A percentile compares a stretch with the other conserved stretches of the same genome.
Evolutionary conservation across 2,329 filamentous ascomycete species (phyloP).

Genomic region (Tolypocladium tundrense): DNA sequence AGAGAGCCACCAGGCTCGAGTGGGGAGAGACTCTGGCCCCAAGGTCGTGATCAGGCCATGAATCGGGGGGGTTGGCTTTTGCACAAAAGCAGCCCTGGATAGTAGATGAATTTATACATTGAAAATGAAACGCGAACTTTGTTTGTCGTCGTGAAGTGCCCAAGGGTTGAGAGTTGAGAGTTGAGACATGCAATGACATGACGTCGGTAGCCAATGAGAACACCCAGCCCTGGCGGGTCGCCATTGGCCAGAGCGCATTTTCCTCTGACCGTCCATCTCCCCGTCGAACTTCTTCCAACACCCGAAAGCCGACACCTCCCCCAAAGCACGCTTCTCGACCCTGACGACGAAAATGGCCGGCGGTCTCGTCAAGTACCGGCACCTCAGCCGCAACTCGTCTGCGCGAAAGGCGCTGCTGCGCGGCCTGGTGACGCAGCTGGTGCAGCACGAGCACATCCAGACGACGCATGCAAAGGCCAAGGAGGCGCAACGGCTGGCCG

Average conservation of each 20-base stretch:
- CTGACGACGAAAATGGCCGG: constrained; percentile 57
- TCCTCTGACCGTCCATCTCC: not conserved
- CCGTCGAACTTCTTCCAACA: not conserved
- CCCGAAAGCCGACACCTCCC: not conserved
- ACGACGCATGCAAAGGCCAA: constrained; percentile 97
- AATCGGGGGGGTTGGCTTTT: too few relatives aligned
- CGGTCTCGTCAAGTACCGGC: constrained; percentile 76
- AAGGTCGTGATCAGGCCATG: too few relatives aligned
- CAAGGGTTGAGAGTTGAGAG: not conserved
- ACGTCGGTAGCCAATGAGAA: not conserved
- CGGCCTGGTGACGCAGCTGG: constrained; percentile 90
- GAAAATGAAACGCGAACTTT: too few relatives aligned
- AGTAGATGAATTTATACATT: too few relatives aligned
- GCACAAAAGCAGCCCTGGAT: too few relatives aligned
- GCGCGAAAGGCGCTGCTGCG: constrained; percentile 88
- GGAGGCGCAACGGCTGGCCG: constrained; percentile 85
- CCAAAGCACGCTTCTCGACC: not conserved
- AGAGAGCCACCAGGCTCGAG: too few relatives aligned
- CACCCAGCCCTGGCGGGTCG: not conserved
- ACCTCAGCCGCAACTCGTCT: constrained; percentile 73
- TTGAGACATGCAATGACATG: too few relatives aligned
- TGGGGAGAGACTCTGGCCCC: too few relatives aligned
- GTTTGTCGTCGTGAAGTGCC: not conserved
- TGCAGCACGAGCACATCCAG: constrained; percentile 85
- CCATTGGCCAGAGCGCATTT: not conserved